Evolutionary conservation across 2,329 filamentous ascomycete species (phyloP).

Genomic region (Leptographium wingfieldii): DNA sequence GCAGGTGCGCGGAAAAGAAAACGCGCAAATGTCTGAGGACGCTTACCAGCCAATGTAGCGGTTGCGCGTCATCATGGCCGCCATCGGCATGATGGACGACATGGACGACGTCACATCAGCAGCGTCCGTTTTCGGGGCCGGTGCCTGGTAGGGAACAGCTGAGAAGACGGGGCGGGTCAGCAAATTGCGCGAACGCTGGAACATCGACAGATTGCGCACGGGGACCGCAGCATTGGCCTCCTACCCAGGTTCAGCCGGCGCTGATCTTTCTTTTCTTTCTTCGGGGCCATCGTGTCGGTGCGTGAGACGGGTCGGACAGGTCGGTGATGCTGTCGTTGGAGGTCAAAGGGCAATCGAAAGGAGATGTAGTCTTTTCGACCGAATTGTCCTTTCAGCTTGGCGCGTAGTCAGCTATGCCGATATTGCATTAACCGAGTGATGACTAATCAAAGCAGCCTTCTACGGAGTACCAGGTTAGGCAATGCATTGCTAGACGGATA

Average conservation of each 20-base stretch:
- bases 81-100: slow-evolving; percentile 81
- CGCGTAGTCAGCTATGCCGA: neutral
- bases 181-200: neutral
- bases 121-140: slow-evolving; percentile 47
- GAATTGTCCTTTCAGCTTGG: neutral
- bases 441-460: neutral
- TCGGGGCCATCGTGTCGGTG: slow-evolving; percentile 7
- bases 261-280: slow-evolving; percentile 12
- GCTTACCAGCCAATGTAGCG: slow-evolving; percentile 58
- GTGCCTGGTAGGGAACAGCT: slow-evolving; percentile 86
- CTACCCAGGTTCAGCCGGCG: slow-evolving; percentile 12
- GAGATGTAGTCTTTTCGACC: neutral
- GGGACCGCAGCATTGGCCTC: neutral
- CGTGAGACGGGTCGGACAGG: neutral
- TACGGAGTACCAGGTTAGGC: too few species aligned
- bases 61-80: slow-evolving; percentile 87
- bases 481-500: too few species aligned
- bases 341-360: neutral
- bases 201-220: neutral
- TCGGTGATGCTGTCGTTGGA: neutral
- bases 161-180: slow-evolving; percentile 11
- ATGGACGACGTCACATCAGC: slow-evolving; percentile 61
- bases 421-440: neutral
- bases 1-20: neutral
- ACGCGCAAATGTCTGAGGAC: neutral